Conservation (phyloP, 2,329 filamentous ascomycete genomes). For the Graphilbum ipis-grandicollis region DNA sequence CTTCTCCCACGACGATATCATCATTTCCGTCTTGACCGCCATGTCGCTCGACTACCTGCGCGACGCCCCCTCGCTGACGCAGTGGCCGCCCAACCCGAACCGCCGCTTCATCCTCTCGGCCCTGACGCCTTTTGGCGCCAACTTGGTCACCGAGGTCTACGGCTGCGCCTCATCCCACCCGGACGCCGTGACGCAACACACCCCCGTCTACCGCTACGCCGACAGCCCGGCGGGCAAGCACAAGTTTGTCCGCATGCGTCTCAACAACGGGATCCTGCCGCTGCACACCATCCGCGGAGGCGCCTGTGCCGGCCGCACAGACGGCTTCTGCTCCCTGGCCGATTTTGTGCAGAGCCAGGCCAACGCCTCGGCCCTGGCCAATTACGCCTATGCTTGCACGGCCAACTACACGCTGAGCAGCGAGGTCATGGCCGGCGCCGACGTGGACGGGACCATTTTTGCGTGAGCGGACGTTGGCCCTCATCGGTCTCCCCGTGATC, state of each 20-base stretch:
- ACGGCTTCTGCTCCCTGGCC: slow-evolving; percentile 25
- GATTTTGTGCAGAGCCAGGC: slow-evolving; percentile 23
- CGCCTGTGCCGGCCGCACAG: slow-evolving; percentile 20
- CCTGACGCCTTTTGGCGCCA: slow-evolving; percentile 35
- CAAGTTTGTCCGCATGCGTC: slow-evolving; percentile 30
- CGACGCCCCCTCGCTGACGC: slow-evolving; percentile 22
- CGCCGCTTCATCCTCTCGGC: slow-evolving; percentile 30
- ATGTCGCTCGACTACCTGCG: slow-evolving; percentile 37
- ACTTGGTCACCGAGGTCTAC: slow-evolving; percentile 37
- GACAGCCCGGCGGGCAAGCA: slow-evolving; percentile 18
- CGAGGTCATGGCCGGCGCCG: slow-evolving; percentile 18
- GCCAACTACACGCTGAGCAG: slow-evolving; percentile 25
- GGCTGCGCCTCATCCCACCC: slow-evolving; percentile 26
- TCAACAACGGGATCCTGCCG: slow-evolving; percentile 31
- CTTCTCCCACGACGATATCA: slow-evolving; percentile 35
- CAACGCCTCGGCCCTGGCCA: slow-evolving; percentile 19
- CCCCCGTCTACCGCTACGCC: slow-evolving; percentile 24
- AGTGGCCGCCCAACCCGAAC: slow-evolving; percentile 22
- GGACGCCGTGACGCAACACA: slow-evolving; percentile 17
- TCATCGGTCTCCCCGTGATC: no score
- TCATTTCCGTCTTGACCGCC: slow-evolving; percentile 29
- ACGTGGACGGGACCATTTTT: slow-evolving; percentile 24
- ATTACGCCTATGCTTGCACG: slow-evolving; percentile 30
- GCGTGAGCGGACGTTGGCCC: not conserved
- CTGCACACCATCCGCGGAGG: slow-evolving; percentile 28